Percentiles rank a stretch among this genome's conserved stretches.
phyloP scores from a whole-genome alignment of 2,329 filamentous ascomycete species.

The Exophiala calicioides region DNA sequence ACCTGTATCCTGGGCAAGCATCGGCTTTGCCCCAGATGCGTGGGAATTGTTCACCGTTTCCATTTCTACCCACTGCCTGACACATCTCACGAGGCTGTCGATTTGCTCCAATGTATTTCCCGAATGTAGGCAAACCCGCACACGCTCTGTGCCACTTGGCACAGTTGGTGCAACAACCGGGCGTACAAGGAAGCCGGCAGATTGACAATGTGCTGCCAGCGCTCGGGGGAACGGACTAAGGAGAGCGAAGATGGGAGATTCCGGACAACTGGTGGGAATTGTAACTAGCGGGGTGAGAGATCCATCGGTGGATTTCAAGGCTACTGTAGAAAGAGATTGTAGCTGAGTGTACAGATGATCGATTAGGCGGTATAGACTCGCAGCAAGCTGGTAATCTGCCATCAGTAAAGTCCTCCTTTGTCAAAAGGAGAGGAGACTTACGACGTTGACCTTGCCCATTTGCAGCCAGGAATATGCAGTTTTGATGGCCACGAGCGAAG shows the following conservation, averaged over 20 bases:
- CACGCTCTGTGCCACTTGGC: slow-evolving; percentile 61
- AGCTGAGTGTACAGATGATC: slow-evolving; percentile 50
- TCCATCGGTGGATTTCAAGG: slow-evolving; percentile 37
- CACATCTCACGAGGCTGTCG: slow-evolving; percentile 51
- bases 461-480: slow-evolving; percentile 60
- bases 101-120: slow-evolving; percentile 63
- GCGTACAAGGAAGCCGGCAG: slow-evolving; percentile 60
- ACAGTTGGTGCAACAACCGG: slow-evolving; percentile 71
- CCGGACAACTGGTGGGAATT: slow-evolving; percentile 39
- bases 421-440: slow-evolving; percentile 33
- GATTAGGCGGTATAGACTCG: slow-evolving; percentile 52
- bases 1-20: too few species aligned
- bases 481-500: slow-evolving; percentile 60
- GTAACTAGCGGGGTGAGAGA: slow-evolving; percentile 34
- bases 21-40: too few species aligned
- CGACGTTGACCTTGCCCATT: slow-evolving; percentile 50
- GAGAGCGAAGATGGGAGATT: slow-evolving; percentile 66
- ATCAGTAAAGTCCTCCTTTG: slow-evolving; percentile 3
- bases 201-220: slow-evolving; percentile 62
- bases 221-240: slow-evolving; percentile 60
- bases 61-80: slow-evolving; percentile 51
- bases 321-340: slow-evolving; percentile 35
- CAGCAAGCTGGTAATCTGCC: slow-evolving; percentile 39
- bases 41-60: too few species aligned
- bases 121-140: slow-evolving; percentile 68